Evolutionary conservation across 31 red algal species (phyloP).

Genomic region (Porphyra umbilicalis): DNA sequence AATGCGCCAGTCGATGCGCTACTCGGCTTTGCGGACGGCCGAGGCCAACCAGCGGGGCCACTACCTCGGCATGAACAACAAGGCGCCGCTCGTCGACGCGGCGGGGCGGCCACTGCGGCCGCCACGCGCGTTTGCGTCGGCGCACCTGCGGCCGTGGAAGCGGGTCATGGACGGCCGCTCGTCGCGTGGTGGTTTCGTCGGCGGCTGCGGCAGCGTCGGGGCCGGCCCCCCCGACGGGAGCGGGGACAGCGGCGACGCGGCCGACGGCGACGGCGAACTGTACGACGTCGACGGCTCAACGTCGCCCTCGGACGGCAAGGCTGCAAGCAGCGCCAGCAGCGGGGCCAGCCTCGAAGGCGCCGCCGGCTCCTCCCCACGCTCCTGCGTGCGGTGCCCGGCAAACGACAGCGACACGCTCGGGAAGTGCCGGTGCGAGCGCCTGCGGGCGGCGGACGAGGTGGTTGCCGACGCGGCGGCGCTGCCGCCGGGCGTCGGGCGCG

Average conservation of each 20-base stretch:
- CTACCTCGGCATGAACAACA: not conserved
- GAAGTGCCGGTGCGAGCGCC: not conserved
- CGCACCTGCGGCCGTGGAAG: not conserved
- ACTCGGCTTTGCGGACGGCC: not conserved
- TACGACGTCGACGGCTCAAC: no score
- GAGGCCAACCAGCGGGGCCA: not conserved
- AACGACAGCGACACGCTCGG: not conserved
- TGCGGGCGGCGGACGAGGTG: no score
- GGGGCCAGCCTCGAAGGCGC: not conserved
- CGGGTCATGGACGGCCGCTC: no score
- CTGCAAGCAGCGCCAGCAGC: not conserved
- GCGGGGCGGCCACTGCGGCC: not conserved
- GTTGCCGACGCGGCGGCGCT: no score
- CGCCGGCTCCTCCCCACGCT: not conserved
- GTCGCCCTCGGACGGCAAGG: no score
- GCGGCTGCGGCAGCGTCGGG: no score
- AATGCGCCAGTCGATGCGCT: not conserved
- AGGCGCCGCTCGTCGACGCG: not conserved
- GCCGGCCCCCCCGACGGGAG: no score
- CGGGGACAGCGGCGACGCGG: not conserved
- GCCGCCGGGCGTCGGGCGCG: not conserved
- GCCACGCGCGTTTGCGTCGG: not conserved
- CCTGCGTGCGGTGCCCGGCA: not conserved
- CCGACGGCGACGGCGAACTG: not conserved
- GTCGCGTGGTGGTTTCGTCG: no score